phyloP scores from a whole-genome alignment of 2,329 filamentous ascomycete genomes.

The Fusarium brevicatenulatum region DNA sequence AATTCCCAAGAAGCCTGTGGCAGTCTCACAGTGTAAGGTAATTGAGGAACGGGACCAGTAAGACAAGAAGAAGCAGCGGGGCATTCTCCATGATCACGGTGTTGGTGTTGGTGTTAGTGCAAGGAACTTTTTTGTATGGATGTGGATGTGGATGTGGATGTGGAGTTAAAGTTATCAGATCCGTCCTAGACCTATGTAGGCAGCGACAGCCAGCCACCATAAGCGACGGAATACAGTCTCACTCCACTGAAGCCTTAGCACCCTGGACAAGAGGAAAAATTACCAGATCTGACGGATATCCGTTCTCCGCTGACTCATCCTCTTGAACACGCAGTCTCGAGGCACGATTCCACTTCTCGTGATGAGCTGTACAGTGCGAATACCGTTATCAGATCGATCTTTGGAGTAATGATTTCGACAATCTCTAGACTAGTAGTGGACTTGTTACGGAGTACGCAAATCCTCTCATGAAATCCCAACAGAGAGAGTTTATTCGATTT shows the following conservation, averaged over 20 bases:
- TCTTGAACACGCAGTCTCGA: not conserved
- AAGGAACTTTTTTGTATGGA: conserved; percentile 17
- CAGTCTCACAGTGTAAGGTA: not conserved
- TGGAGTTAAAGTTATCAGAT: conserved; percentile 49
- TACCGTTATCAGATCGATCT: conserved; percentile 32
- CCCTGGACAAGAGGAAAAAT: not conserved
- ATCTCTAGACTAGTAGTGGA: conserved; percentile 9
- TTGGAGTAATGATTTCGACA: not conserved
- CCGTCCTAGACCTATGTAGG: conserved; percentile 22
- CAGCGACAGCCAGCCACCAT: conserved; percentile 23
- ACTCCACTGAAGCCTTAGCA: not conserved
- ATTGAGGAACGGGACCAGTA: conserved; percentile 25
- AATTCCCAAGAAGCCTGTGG: conserved; percentile 1
- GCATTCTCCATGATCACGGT: conserved; percentile 29
- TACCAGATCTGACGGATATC: conserved; percentile 14
- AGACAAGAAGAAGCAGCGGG: conserved; percentile 25
- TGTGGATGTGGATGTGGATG: conserved; percentile 2
- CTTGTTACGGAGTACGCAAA: not conserved
- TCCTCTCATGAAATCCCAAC: not conserved
- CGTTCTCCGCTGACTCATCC: conserved; percentile 10
- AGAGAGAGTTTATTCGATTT: not conserved
- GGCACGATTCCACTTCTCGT: not conserved
- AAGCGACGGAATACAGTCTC: not conserved
- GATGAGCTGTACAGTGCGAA: conserved; percentile 12
- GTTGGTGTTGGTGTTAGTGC: conserved; percentile 23